Evolutionary conservation across 1,284 basidiomycete species (phyloP).

Genomic region (Papiliotrema nemorosa): DNA sequence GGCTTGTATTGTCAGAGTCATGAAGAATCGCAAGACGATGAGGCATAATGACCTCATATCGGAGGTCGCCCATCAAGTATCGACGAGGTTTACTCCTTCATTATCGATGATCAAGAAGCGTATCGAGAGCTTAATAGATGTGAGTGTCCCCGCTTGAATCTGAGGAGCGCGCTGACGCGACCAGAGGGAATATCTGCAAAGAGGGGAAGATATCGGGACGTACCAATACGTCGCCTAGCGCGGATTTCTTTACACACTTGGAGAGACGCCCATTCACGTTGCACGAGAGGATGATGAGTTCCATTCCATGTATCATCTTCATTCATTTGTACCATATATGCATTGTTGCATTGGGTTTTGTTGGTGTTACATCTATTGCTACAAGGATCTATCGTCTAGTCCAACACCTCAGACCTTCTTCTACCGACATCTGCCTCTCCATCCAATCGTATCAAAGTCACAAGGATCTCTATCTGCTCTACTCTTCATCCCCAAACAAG

Average conservation of each 20-base stretch:
- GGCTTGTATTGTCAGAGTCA: slow-evolving; percentile 95
- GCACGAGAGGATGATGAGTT: too few species aligned
- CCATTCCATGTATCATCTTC: too few species aligned
- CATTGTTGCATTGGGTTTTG: too few species aligned
- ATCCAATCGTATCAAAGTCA: too few species aligned
- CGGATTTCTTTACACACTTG: too few species aligned
- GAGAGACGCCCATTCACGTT: neutral
- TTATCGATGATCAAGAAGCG: slow-evolving; percentile 86
- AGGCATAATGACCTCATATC: slow-evolving; percentile 83
- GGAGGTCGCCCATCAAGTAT: slow-evolving; percentile 84
- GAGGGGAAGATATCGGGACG: slow-evolving; percentile 40
- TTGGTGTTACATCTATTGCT: too few species aligned
- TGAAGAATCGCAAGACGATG: slow-evolving; percentile 94
- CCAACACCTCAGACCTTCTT: too few species aligned
- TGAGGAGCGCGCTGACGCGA: slow-evolving; percentile 6
- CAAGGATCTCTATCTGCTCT: neutral
- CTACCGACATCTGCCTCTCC: too few species aligned
- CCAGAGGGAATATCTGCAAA: slow-evolving; percentile 49
- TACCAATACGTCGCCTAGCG: slow-evolving; percentile 47
- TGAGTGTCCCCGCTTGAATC: slow-evolving; percentile 46
- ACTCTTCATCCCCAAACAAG: slow-evolving; percentile 58
- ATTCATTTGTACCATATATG: too few species aligned
- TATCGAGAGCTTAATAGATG: slow-evolving; percentile 92
- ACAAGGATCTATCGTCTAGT: too few species aligned
- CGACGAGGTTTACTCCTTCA: slow-evolving; percentile 79